These are phyloP conservation scores for Nothophoma quercina DNA, from an alignment of 2,329 filamentous ascomycete genomes.

Conservation along the genomic window DNA sequence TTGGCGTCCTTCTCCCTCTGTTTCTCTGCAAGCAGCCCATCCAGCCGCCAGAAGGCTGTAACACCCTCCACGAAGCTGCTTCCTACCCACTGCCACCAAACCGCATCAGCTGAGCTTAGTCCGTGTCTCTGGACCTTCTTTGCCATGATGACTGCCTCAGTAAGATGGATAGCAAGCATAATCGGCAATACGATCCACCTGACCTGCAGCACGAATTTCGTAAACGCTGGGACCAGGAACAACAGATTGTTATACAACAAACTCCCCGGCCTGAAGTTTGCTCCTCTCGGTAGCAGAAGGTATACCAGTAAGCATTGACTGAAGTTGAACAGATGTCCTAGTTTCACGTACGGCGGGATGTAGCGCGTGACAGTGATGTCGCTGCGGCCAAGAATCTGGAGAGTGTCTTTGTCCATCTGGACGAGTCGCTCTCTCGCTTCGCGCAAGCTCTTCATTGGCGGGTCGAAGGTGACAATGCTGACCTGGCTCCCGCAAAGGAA, in stretches of 20 bases:
- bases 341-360: conserved; percentile 57
- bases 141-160: conserved; percentile 65
- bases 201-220: conserved; percentile 64
- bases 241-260: conserved; percentile 55
- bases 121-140: conserved; percentile 59
- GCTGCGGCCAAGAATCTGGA: conserved; percentile 67
- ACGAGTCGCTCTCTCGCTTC: conserved; percentile 76
- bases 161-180: conserved; percentile 69
- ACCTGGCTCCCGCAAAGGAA: conserved; percentile 62
- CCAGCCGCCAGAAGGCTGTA: conserved; percentile 54
- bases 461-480: conserved; percentile 68
- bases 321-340: conserved; percentile 62
- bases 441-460: conserved; percentile 71
- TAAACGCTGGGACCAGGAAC: conserved; percentile 61
- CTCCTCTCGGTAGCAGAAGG: conserved; percentile 35
- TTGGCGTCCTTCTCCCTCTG: conserved; percentile 43
- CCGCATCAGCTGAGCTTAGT: conserved; percentile 55
- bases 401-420: conserved; percentile 71
- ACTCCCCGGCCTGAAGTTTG: conserved; percentile 46
- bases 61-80: conserved; percentile 63
- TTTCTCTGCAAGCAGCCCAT: conserved; percentile 32
- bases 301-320: conserved; percentile 49
- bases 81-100: conserved; percentile 64
- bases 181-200: conserved; percentile 66
- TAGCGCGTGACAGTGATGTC: conserved; percentile 63